Evolutionary conservation across 129 eudicot genomes (phyloP), one percentile per base, ranked within the genome.

Genomic region (Escallonia herrerae): DNA sequence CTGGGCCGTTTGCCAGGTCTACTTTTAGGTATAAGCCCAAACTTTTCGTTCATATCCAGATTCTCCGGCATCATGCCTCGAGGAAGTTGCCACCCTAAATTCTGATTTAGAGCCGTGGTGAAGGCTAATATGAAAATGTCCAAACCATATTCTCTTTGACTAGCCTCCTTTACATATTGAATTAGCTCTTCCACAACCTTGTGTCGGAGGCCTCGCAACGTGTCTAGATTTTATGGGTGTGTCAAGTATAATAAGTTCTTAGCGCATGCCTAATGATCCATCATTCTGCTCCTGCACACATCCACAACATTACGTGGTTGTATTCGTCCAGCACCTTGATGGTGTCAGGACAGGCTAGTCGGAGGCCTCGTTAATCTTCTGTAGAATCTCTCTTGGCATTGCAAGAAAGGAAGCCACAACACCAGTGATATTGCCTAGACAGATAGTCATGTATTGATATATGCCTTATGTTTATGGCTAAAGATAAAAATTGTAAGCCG

Each of bases 41-140:
- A 70, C 46, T 13, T 76, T 43, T 68, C 81, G n/a, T 43, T 43
- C 72, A 76, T 63, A 48, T 76, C 72, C 62, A 76, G 38, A 3
- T 70, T 58, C 51, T 64, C 68, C 12, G 15, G 10, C 3, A 4
- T 57, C 7, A 12, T 14, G 15, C 57, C 67, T 53, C 65, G 48
- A 9, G 76, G 81, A 51, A 70, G 76, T 42, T 65, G 43, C 81
- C 77, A 77, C 2, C 48, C 65, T 5, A 72, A 77, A 51, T 72
- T 73, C 50, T 63, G 40, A 49, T 72, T 72, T 43, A 65, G 43
- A 12, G 71, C 55, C 2, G 78, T 66, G 0, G 62, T 66, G 56
- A 74, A 74, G n/a, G 72, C 73, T 3, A 63, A 2, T 41, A n/a
- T n/a, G n/a, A n/a, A n/a, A n/a, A n/a, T n/a, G n/a, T n/a, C n/a